A percentile compares a stretch with the other conserved stretches of the same genome.
Conservation (phyloP, 495 filamentous ascomycete genomes). For the Tuber melanosporum region DNA sequence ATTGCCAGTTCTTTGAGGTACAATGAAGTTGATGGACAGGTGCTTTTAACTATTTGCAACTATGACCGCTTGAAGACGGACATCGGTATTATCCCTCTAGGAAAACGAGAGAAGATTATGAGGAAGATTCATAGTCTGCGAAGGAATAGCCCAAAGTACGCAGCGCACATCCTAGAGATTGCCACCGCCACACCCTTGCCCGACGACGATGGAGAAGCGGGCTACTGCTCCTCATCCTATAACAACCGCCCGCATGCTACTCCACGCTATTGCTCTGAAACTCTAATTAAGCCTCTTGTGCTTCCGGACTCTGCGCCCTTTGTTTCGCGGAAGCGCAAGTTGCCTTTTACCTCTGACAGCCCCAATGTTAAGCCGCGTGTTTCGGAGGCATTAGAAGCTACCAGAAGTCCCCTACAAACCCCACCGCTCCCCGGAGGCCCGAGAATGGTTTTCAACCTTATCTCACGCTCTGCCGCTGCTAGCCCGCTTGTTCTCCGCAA, state of each 20-base stretch:
- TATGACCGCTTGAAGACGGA: slow-evolving; percentile 30
- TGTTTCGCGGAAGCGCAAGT: neutral
- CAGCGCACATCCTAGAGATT: slow-evolving; percentile 7
- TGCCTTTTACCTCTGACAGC: neutral
- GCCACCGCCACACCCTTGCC: slow-evolving; percentile 19
- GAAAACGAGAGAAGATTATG: slow-evolving; percentile 28
- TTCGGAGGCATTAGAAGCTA: neutral
- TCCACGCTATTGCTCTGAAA: neutral
- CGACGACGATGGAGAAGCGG: slow-evolving; percentile 2
- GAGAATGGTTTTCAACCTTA: neutral
- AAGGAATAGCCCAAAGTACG: slow-evolving; percentile 15
- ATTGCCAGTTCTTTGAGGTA: slow-evolving; percentile 17
- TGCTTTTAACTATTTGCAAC: slow-evolving; percentile 29
- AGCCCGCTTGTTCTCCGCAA: neutral
- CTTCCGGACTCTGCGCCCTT: neutral
- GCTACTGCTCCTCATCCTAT: neutral
- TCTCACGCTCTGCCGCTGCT: neutral
- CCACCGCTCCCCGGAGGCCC: neutral
- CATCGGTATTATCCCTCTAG: slow-evolving; percentile 28
- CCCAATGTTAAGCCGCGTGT: neutral
- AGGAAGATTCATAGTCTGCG: slow-evolving; percentile 17
- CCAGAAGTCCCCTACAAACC: neutral
- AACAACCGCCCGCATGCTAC: neutral
- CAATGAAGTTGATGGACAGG: slow-evolving; percentile 31
- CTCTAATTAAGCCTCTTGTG: slow-evolving; percentile 1